phyloP scores from a whole-genome alignment of 768 basidiomycete species.

The Auricularia sp. region DNA sequence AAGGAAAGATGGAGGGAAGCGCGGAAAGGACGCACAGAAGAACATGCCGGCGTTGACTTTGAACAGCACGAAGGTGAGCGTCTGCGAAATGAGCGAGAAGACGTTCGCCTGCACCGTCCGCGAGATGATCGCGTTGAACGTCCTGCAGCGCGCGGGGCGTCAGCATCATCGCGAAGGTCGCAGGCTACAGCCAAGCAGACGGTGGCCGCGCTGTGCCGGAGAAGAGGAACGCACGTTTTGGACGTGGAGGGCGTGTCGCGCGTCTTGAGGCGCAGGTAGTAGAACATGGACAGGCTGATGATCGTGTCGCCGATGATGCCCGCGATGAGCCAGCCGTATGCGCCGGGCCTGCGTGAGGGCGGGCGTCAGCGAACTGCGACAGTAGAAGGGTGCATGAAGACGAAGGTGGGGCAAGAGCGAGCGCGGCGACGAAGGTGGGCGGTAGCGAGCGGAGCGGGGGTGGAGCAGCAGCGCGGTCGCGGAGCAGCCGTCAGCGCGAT shows the following conservation, averaged over 20 bases:
- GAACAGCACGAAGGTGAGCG: not conserved
- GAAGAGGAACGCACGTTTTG: not conserved
- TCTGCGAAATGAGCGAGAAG: constrained; percentile 1
- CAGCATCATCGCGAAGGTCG: not conserved
- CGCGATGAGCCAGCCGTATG: not conserved
- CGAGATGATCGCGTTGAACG: constrained; percentile 1
- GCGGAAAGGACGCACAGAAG: not conserved
- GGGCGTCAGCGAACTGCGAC: too few species aligned
- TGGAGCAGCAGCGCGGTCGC: too few species aligned
- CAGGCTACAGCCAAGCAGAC: too few species aligned
- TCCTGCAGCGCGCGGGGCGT: not conserved
- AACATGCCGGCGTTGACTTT: not conserved
- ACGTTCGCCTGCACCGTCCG: constrained; percentile 1
- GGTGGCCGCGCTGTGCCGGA: too few species aligned
- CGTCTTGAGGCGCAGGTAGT: not conserved
- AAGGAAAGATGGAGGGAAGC: too few species aligned
- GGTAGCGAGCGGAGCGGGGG: too few species aligned
- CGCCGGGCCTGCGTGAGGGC: not conserved
- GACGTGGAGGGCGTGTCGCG: not conserved
- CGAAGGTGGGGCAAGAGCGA: too few species aligned
- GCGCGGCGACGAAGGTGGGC: too few species aligned
- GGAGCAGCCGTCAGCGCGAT: too few species aligned
- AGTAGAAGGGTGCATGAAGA: too few species aligned
- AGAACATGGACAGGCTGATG: not conserved
- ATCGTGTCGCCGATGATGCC: constrained; percentile 2